Evolutionary conservation across 2,329 filamentous ascomycete species (phyloP).

Genomic region (Penicillium sp.): DNA sequence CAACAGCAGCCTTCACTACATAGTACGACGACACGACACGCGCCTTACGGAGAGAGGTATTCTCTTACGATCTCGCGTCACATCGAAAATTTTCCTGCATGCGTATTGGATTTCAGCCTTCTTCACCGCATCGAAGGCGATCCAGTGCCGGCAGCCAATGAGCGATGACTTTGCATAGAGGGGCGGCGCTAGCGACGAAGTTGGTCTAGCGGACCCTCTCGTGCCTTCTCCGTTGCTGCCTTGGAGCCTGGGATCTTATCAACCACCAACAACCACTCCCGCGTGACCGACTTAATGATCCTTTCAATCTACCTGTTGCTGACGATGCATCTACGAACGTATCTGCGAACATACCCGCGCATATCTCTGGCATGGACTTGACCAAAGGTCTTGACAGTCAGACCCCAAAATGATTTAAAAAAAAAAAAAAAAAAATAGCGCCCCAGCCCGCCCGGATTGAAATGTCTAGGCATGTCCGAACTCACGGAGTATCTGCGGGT

Average conservation of each 20-base stretch:
- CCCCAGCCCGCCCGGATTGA: neutral
- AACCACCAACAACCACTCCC: neutral
- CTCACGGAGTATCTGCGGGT: neutral
- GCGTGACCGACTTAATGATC: too few species aligned
- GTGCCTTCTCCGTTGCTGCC: neutral
- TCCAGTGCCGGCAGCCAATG: conserved; percentile 9
- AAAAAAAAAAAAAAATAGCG: neutral
- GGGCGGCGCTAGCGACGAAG: neutral
- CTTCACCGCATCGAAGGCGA: conserved; percentile 30
- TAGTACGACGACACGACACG: too few species aligned
- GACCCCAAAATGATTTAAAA: neutral
- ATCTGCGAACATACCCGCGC: neutral
- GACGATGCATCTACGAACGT: too few species aligned
- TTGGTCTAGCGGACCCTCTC: neutral
- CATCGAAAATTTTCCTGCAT: neutral
- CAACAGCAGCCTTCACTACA: neutral
- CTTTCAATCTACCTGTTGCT: too few species aligned
- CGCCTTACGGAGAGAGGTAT: neutral
- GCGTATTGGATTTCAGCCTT: neutral
- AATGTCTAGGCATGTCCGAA: neutral
- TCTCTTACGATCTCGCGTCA: neutral
- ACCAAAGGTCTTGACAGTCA: neutral
- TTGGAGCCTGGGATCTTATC: neutral
- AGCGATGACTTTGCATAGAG: neutral
- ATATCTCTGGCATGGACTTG: neutral